Conservation (phyloP, 2,329 filamentous ascomycete species). For the Aureobasidium sp. region DNA sequence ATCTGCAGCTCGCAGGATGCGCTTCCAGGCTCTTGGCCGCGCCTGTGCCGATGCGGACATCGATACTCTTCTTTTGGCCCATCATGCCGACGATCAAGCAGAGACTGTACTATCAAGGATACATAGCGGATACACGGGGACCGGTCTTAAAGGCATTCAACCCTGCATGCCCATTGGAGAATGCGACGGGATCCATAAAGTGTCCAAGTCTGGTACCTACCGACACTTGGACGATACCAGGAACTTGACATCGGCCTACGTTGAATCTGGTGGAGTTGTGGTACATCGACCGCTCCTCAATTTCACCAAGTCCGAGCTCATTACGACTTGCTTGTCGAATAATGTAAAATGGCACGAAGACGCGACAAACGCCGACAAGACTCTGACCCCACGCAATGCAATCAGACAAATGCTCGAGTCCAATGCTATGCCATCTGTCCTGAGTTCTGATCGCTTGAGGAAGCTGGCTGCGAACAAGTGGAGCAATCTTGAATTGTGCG, state of each 20-base stretch:
- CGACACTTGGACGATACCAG: background rate
- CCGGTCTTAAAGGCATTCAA: constrained; percentile 66
- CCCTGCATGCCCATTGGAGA: constrained; percentile 66
- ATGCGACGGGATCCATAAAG: constrained; percentile 65
- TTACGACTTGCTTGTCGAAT: constrained; percentile 63
- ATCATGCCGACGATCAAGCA: constrained; percentile 84
- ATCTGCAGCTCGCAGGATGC: constrained; percentile 60
- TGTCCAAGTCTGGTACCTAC: constrained; percentile 39
- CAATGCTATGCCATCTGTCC: constrained; percentile 57
- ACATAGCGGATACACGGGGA: constrained; percentile 54
- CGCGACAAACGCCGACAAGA: constrained; percentile 68
- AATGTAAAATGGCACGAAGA: constrained; percentile 74
- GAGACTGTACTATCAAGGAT: constrained; percentile 83
- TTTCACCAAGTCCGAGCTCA: constrained; percentile 65
- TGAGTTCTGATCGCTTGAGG: constrained; percentile 59
- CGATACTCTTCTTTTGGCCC: constrained; percentile 63
- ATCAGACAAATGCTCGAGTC: constrained; percentile 58
- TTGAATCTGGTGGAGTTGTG: constrained; percentile 48
- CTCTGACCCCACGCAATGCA: constrained; percentile 72
- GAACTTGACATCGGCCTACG: background rate
- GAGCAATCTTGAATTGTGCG: constrained; percentile 36
- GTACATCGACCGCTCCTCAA: constrained; percentile 61
- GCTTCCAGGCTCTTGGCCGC: constrained; percentile 63
- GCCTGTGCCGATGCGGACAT: constrained; percentile 48
- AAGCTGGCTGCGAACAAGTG: constrained; percentile 49